Evolutionary conservation across 306 rosid species (phyloP), one percentile per base, ranked within the genome.

Genomic region (Fagus sylvatica): DNA sequence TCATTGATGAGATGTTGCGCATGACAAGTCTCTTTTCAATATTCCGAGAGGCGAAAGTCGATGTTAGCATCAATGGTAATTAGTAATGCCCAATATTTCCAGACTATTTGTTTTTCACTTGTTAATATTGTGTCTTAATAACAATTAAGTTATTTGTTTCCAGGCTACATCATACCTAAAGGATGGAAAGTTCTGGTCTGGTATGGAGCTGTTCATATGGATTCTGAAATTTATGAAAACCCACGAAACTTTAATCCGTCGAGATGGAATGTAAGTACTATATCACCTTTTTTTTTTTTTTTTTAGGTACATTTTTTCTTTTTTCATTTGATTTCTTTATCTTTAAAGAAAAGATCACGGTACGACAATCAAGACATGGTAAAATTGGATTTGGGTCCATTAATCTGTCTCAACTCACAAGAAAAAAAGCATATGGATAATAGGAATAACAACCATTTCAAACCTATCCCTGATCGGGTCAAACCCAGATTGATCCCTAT

Each of bases 161-260:
- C 32, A 76, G 87, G 84, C 2, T 84, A 76, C 19, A 73, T 73
- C 9, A 73, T 76, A 48, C 84, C 87, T 6, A 80, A 84, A 36
- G 84, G 87, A 4, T 84, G 87, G 87, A 84, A 73, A 43, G 59
- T 84, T 33, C 33, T 80, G 13, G 72, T 60, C 22, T 84, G 84
- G 84, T 16, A 48, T 3, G 71, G 82, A 72, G 84, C 79, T 11
- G 82, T 84, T 73, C 87, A 84, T 76, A 72, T 84, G 81, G 82
- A 84, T 12, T 77, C 84, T 3, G 64, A 73, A 22, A 43, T 33
- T 65, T 80, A 73, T 8, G 62, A 57, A 5, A 76, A 84, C 53
- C 87, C 87, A 41, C 59, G 22, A 16, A 40, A 72, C 48, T 84
- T 84, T 39, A 7, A 84, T 54, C 87, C 87, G 3, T 73, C 78